Evolutionary conservation across 1,284 basidiomycete species (phyloP).

Genomic region (Trametes polyzona): DNA sequence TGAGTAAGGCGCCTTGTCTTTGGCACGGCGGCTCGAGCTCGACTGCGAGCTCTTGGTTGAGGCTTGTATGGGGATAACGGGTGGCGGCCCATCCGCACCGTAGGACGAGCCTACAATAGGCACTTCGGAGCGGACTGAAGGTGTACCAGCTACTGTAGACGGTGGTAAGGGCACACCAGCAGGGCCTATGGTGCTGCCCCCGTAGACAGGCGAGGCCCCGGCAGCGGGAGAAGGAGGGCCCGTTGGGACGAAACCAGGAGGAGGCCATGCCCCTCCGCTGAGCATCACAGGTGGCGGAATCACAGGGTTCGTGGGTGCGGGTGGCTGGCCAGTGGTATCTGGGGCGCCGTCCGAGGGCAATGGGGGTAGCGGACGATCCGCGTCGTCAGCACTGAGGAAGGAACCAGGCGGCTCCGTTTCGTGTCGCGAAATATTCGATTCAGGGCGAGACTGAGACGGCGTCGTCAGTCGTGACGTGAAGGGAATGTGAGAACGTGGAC

Average conservation of each 20-base stretch:
- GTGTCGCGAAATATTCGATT: conserved; percentile 21
- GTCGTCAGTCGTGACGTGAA: background rate
- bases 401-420: conserved; percentile 13
- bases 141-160: conserved; percentile 20
- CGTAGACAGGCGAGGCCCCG: conserved; percentile 13
- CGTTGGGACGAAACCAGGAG: conserved; percentile 37
- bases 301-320: conserved; percentile 14
- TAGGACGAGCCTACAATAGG: conserved; percentile 21
- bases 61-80: conserved; percentile 25
- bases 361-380: conserved; percentile 17
- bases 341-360: conserved; percentile 10
- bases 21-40: conserved; percentile 21
- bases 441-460: conserved; percentile 18
- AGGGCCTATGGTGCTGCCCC: conserved; percentile 17
- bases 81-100: conserved; percentile 14
- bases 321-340: conserved; percentile 5
- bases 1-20: conserved; percentile 20
- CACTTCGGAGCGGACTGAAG: conserved; percentile 16
- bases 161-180: conserved; percentile 20
- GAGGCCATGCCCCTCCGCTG: conserved; percentile 28
- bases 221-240: conserved; percentile 27
- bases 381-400: conserved; percentile 24
- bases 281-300: conserved; percentile 22
- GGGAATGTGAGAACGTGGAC: background rate
- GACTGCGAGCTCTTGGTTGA: conserved; percentile 22